phyloP scores from a whole-genome alignment of 176 grass and related monocot species.

The Cocos nucifera region DNA sequence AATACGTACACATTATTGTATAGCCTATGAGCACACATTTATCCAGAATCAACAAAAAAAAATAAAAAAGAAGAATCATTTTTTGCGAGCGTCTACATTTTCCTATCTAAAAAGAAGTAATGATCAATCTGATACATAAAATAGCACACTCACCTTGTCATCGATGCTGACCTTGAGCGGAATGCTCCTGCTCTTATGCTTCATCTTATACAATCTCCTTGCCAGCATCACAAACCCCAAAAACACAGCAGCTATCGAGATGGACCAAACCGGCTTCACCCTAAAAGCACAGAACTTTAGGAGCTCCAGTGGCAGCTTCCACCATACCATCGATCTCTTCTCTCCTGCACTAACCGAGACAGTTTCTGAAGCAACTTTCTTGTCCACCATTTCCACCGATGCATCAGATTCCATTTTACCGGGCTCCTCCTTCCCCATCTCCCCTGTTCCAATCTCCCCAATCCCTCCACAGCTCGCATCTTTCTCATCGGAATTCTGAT shows the following conservation, averaged over 20 bases:
- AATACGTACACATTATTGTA: no score
- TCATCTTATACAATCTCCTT: constrained; percentile 52
- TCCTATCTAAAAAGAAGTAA: no score
- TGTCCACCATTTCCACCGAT: neutral
- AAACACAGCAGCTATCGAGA: constrained; percentile 60
- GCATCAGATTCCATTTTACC: neutral
- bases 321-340: constrained; percentile 46
- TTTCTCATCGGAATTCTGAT: constrained; percentile 9
- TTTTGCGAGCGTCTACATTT: no score
- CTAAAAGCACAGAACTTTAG: constrained; percentile 50
- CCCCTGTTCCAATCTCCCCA: constrained; percentile 3
- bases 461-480: constrained; percentile 3
- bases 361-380: neutral
- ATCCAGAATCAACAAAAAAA: no score
- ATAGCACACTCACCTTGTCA: constrained; percentile 50
- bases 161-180: constrained; percentile 59
- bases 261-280: constrained; percentile 58
- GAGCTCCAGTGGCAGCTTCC: constrained; percentile 63
- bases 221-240: constrained; percentile 64
- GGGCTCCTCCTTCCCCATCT: neutral
- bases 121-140: no score
- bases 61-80: no score
- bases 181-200: constrained; percentile 45
- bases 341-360: constrained; percentile 5
- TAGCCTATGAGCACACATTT: no score